Evolutionary conservation across 352 stramenopile species (phyloP), one percentile per base, ranked within the genome.

Genomic region (Phytopythium cucurbitacearum): DNA sequence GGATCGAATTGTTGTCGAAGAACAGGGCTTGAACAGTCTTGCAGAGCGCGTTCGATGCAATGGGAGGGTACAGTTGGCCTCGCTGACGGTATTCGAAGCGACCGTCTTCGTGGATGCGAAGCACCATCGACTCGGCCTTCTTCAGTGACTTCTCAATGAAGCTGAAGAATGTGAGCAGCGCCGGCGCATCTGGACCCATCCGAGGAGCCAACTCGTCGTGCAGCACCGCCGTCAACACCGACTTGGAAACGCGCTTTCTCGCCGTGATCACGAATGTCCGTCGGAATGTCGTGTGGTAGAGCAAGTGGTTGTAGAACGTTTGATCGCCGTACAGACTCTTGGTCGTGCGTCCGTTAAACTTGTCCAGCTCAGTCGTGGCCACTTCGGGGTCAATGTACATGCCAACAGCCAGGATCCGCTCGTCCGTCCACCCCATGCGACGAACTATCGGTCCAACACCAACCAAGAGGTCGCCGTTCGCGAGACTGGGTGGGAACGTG

Each of bases 61-160:
- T 87, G 7, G 80, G 81, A 13, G 80, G 82, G 51, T 90, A 90
- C 44, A 82, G 59, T 43, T 86, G 69, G 0, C 80, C 76, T 12
- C 81, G 79, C 3, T 89, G 48, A 32, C 80, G 78, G 40, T 85
- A 91, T 55, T 93, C 82, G 39, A 93, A 76, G 5, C 70, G 70
- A 5, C 64, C 66, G 21, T 89, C 76, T 12, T 85, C 74, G 36
- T 86, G 67, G 46, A 90, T 67, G 7, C 74, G 72, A 44, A 89
- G 64, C 44, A 93, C 79, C 72, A 90, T 89, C 10, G 77, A 89
- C 48, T 90, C 80, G 7, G 80, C 80, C 59, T 93, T 93, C 53
- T 82, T 82, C 6, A 93, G 54, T 8, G 82, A 93, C 51, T 91
- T 91, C 21, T 93, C 82, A 41, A 93, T 78, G 48, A 93, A 91